Base-by-base conservation (phyloP, 352 stramenopile species). In the Pythium biforme region DNA sequence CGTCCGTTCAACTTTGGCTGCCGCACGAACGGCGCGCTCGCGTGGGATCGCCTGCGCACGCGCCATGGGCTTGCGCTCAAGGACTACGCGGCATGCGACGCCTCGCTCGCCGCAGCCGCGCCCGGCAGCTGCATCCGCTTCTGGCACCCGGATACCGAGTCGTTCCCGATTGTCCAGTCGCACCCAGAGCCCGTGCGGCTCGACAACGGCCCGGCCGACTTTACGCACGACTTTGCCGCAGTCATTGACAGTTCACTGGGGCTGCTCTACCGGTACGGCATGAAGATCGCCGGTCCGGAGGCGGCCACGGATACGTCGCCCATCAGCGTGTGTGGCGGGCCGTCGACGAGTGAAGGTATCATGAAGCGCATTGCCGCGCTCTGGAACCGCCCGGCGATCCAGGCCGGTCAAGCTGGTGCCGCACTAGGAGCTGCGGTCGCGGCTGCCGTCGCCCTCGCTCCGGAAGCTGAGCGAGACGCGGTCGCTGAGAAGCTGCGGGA, bases 11-110 rank as follows among this genome's bases (percentile, higher is more conserved):
- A 52, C 12, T 52, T 52, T 23, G 46, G 46, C 23, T 52, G 46
- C 46, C 46, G 46, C 46, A 52, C 46, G 46, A 52, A 52, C 46
- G 46, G 46, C 12, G 46, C 46, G 26, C 46, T 52, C 25, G 46
- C 46, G 25, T 52, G 46, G 46, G 46, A 52, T 17, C 46, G 46
- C 14, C 26, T 52, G 12, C 46, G 46, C 19, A 52, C 46, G 26
- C 46, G 46, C 46, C 46, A 52, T 5, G 46, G 46, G 11, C 46
- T 52, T 12, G 46, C 23, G 46, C 46, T 52, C 25, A 52, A 52
- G 46, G 46, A 52, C 26, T 52, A 37, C 29, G 46, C 46, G 3
- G 46, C 46, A 1, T 52, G 46, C 46, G 46, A 52, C 15, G 46
- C 46, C 4, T 52, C 46, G 46, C 46, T 52, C 23, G 26, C 25